Conservation (phyloP, 495 filamentous ascomycete species). For the Xeromyces bisporus region DNA sequence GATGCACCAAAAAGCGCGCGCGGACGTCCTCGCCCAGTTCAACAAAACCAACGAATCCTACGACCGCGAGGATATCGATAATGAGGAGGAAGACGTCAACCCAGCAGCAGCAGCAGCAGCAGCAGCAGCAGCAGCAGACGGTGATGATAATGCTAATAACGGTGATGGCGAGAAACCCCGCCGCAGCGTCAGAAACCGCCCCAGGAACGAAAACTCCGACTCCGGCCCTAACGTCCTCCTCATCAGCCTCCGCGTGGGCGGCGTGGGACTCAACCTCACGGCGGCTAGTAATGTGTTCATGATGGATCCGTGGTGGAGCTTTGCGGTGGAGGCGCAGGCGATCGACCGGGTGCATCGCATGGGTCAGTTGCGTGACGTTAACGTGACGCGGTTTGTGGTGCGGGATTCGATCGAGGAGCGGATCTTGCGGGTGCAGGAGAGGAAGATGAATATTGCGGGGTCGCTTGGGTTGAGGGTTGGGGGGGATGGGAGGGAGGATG, state of each 20-base stretch:
- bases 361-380: conserved; percentile 80
- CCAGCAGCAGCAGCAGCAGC: conserved; percentile 10
- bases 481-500: conserved; percentile 59
- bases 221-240: conserved; percentile 41
- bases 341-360: conserved; percentile 98
- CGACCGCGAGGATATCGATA: conserved; percentile 21
- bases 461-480: conserved; percentile 64
- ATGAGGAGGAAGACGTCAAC: conserved; percentile 9
- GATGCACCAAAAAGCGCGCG: conserved; percentile 71
- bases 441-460: conserved; percentile 77
- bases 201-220: no score
- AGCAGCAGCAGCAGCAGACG: conserved; percentile 15
- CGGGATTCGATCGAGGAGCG: conserved; percentile 83
- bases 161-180: neutral
- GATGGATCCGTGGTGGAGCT: conserved; percentile 99
- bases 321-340: conserved; percentile 88
- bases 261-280: conserved; percentile 87
- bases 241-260: conserved; percentile 75
- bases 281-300: conserved; percentile 78
- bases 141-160: conserved; percentile 1
- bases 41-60: conserved; percentile 22
- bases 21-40: conserved; percentile 59
- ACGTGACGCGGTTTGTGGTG: conserved; percentile 72
- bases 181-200: neutral
- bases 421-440: conserved; percentile 85